Evolutionary conservation across 2,329 filamentous ascomycete genomes (phyloP).

Genomic region (Diaporthe amygdali): DNA sequence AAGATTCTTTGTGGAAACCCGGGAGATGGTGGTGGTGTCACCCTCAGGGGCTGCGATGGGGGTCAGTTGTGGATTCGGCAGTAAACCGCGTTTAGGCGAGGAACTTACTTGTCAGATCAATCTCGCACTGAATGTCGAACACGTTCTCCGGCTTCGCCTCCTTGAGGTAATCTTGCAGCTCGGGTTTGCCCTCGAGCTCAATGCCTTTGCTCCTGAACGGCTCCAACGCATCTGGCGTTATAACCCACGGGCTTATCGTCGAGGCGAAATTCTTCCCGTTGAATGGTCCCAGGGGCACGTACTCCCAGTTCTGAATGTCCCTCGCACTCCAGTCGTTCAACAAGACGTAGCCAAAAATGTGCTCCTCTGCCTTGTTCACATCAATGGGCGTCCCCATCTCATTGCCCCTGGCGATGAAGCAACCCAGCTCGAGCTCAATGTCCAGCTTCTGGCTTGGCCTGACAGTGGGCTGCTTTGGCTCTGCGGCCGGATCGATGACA

Average conservation of each 20-base stretch:
- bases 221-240: constrained; percentile 76
- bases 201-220: constrained; percentile 45
- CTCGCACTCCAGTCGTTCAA: constrained; percentile 89
- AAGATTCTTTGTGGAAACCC: constrained; percentile 68
- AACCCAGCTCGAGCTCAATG: constrained; percentile 81
- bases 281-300: constrained; percentile 81
- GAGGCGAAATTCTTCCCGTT: constrained; percentile 85
- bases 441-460: constrained; percentile 72
- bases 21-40: constrained; percentile 62
- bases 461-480: constrained; percentile 67
- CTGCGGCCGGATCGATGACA: constrained; percentile 65
- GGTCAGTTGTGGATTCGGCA: constrained; percentile 20
- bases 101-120: constrained; percentile 64
- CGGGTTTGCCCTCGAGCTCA: constrained; percentile 35
- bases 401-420: constrained; percentile 72
- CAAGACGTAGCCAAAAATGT: constrained; percentile 80
- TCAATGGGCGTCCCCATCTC: constrained; percentile 67
- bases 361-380: constrained; percentile 65
- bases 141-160: constrained; percentile 64
- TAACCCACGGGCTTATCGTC: constrained; percentile 79
- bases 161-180: constrained; percentile 53
- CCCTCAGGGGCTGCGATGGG: constrained; percentile 39
- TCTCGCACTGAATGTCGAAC: constrained; percentile 72
- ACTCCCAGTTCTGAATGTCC: constrained; percentile 86
- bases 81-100: background rate